Percentiles rank a stretch among this genome's conserved stretches.
phyloP scores from a whole-genome alignment of 1,284 basidiomycete species.

The Cryptococcus sp. region DNA sequence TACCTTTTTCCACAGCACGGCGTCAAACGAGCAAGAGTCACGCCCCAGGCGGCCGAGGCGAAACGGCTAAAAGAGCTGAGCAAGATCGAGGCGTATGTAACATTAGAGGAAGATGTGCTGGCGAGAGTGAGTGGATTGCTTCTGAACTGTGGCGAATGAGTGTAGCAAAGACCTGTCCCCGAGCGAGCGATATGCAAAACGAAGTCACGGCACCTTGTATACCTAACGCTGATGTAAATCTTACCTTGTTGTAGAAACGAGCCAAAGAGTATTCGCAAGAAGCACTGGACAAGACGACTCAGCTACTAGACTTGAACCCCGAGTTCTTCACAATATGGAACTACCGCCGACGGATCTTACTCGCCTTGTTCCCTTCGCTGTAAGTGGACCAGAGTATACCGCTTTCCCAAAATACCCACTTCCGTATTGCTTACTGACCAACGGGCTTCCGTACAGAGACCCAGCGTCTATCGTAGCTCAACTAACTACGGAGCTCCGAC shows the following conservation, averaged over 20 bases:
- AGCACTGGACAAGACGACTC: conserved; percentile 71
- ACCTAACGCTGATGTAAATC: background rate
- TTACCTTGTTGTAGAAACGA: conserved; percentile 61
- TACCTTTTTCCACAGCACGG: conserved; percentile 62
- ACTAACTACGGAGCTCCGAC: conserved; percentile 70
- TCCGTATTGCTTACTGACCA: background rate
- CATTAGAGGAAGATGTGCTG: conserved; percentile 67
- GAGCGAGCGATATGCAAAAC: background rate
- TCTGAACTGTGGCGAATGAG: too few relatives aligned
- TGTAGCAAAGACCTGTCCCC: too few relatives aligned
- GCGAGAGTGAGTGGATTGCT: conserved; percentile 58
- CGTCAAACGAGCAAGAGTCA: conserved; percentile 68
- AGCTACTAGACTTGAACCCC: conserved; percentile 75
- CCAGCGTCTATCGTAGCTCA: conserved; percentile 64
- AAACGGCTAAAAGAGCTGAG: conserved; percentile 68
- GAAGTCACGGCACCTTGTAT: background rate
- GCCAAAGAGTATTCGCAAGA: conserved; percentile 65
- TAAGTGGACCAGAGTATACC: conserved; percentile 43
- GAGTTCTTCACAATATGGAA: conserved; percentile 95
- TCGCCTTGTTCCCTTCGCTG: conserved; percentile 70
- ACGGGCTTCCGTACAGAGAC: conserved; percentile 55
- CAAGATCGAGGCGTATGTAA: conserved; percentile 73
- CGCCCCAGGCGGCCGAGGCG: conserved; percentile 65
- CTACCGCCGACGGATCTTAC: conserved; percentile 75
- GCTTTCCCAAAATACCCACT: too few relatives aligned